Evolutionary conservation across 75 land plant species (phyloP).

Genomic region (Picea glauca): DNA sequence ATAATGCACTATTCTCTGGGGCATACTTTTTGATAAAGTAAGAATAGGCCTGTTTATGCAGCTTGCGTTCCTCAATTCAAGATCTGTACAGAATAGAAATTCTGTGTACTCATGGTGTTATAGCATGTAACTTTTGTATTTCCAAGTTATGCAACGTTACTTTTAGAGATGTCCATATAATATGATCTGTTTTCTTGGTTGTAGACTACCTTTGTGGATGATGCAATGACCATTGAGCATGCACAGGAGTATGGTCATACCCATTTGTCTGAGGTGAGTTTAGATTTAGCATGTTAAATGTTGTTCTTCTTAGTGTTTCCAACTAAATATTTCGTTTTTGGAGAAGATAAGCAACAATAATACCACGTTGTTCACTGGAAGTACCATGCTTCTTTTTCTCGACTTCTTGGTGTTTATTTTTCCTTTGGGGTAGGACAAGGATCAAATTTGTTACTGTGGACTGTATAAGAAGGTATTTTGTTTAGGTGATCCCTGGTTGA

Average conservation of each 20-base stretch:
- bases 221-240: slow-evolving; percentile 64
- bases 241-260: slow-evolving; percentile 94
- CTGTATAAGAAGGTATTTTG: not conserved
- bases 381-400: not conserved
- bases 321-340: too few relatives aligned
- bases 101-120: not conserved
- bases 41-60: not conserved
- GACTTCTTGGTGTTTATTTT: not conserved
- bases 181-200: slow-evolving; percentile 7
- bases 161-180: too few relatives aligned
- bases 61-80: not conserved
- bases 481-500: not conserved
- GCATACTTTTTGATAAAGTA: not conserved
- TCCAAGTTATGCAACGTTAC: not conserved
- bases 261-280: slow-evolving; percentile 81
- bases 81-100: not conserved
- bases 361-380: not conserved
- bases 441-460: not conserved
- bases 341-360: too few relatives aligned
- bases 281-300: too few relatives aligned
- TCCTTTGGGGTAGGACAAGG: not conserved
- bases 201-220: slow-evolving; percentile 88
- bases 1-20: not conserved
- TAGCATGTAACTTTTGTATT: not conserved
- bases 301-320: too few relatives aligned